Base-by-base conservation (phyloP, 2,329 filamentous ascomycete species). In the Cladosporium sp. region DNA sequence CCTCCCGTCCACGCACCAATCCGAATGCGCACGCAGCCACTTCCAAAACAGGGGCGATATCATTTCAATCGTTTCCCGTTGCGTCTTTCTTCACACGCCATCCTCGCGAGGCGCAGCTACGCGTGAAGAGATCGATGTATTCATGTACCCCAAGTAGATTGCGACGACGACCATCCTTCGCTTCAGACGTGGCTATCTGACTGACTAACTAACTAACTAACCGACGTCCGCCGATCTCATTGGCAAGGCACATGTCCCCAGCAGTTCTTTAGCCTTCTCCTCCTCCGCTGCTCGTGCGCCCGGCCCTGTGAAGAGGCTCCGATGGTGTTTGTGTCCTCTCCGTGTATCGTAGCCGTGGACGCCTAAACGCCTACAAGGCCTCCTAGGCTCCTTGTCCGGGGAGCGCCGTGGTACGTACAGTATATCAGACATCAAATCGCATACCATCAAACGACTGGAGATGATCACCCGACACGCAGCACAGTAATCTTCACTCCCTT, bases 331-430 rank as follows among this genome's bases (percentile, higher is more conserved):
- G 21, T 43, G 48, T n/a, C n/a, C n/a, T n/a, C n/a, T n/a, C n/a
- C n/a, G n/a, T 30, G 46, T 18, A 16, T n/a, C 54, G 30, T 39
- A 13, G n/a, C 21, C 14, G 59, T 32, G 43, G 18, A 53, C 48
- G 48, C 43, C 14, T 62, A 54, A 48, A 54, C 59, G 59, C 48
- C 46, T 36, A 54, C 48, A 30, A 28, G 58, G 26, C 58, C 18
- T 25, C 32, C 32, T 8, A 18, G 4, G 8, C 26, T 39, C 3
- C 32, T 21, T 21, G 8, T 56, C 34, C 51, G 23, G 51, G 51
- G 11, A 28, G 48, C 51, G 16, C 28, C 48, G 14, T 51, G 48
- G 48, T 39, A n/a, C n/a, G n/a, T n/a, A n/a, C n/a, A n/a, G n/a
- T n/a, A n/a, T n/a, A 21, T 43, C 18, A n/a, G 7, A 43, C 36